Base-by-base conservation (phyloP, 1,284 basidiomycete species). In the Ganoderma sinense region DNA sequence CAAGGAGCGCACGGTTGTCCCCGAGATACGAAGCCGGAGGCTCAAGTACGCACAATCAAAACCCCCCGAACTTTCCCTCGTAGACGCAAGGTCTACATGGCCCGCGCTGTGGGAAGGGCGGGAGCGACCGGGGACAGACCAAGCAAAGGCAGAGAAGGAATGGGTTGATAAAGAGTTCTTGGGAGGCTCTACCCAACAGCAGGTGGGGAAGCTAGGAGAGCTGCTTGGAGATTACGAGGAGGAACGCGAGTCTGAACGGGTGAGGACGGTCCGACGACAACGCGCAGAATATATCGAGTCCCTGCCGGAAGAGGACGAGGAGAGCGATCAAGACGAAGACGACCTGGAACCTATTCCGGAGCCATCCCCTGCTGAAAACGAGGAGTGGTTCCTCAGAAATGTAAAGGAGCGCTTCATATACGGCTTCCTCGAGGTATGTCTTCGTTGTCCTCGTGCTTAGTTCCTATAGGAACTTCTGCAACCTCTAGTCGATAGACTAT, bases 351-450 rank as follows among this genome's bases (percentile, higher is more conserved):
- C 61, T 3, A 67, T 69, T 29, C 75, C 76, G 23, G 78, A 78
- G 63, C 84, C 86, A 69, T 83, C 83, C 10, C 83, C 85, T 7
- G 86, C 86, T 56, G 88, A 90, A 72, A 77, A 78, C 2, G 83
- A 81, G 72, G 80, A 74, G 26, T 76, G 77, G 18, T 94, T 94
- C 76, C 86, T 90, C 76, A 83, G 91, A 61, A 78, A 83, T 26
- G 80, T 95, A 23, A 85, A 82, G 60, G 93, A 94, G 76, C 82
- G 84, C 16, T 91, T 94, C 74, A 92, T 95, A 45, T 93, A 94
- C 73, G 93, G 94, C 2, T 78, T 90, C 69, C 82, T 95, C 10
- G 89, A 93, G 79, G 93, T 90, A 79, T 78, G 89, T 77, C 2
- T 63, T 68, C 64, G 29, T 75, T 94, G 92, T 83, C 16, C 23